Percentiles rank a stretch among this genome's conserved stretches.
phyloP scores from a whole-genome alignment of 805 yeast genomes.

The Blastobotrys attinorum region DNA sequence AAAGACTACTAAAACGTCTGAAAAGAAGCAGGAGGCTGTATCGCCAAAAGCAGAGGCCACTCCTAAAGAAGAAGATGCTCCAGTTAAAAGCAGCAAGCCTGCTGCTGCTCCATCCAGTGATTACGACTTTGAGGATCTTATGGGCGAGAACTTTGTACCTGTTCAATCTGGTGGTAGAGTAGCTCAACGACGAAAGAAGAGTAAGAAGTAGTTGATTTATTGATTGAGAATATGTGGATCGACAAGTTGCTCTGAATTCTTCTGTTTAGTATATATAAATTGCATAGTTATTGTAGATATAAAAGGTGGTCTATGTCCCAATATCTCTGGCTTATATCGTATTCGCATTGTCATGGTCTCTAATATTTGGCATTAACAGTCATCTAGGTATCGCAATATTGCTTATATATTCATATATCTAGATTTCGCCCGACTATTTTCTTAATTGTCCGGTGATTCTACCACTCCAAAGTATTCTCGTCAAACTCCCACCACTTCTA shows the following conservation, averaged over 20 bases:
- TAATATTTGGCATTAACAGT: not conserved
- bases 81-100: constrained; percentile 7
- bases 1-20: constrained; percentile 15
- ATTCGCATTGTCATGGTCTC: not conserved
- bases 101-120: constrained; percentile 18
- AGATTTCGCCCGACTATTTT: no score
- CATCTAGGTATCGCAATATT: no score
- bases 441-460: no score
- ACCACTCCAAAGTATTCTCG: no score
- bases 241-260: constrained; percentile 1
- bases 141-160: constrained; percentile 50
- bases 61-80: constrained; percentile 30
- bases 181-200: constrained; percentile 38
- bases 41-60: constrained; percentile 8
- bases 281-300: not conserved
- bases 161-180: constrained; percentile 51
- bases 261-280: not conserved
- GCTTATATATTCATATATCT: no score
- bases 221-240: not conserved
- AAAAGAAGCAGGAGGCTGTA: not conserved
- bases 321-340: no score
- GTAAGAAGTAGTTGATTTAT: constrained; percentile 24
- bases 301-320: no score
- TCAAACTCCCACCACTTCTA: no score
- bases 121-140: constrained; percentile 50